Conservation (phyloP, 1,284 basidiomycete species). For the Ceratobasidium sp. region DNA sequence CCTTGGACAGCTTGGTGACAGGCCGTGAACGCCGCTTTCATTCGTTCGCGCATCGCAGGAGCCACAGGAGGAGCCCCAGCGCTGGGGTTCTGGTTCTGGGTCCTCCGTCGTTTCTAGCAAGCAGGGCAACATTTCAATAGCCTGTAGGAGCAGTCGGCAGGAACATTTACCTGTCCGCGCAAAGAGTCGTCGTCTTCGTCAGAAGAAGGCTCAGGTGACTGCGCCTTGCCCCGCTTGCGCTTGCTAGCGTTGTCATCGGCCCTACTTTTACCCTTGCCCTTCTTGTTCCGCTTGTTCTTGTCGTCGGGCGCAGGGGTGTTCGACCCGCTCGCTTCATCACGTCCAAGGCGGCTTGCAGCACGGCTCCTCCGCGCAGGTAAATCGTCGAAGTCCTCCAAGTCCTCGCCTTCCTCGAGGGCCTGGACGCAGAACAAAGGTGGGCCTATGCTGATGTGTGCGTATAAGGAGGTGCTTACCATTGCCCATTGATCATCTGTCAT, state of each 20-base stretch:
- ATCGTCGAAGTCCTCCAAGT: constrained; percentile 74
- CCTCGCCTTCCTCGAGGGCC: constrained; percentile 87
- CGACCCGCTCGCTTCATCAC: constrained; percentile 57
- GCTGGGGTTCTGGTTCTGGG: constrained; percentile 49
- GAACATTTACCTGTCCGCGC: constrained; percentile 66
- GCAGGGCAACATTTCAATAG: not conserved
- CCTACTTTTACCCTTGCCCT: constrained; percentile 44
- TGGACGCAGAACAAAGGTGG: constrained; percentile 49
- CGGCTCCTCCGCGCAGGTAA: constrained; percentile 54
- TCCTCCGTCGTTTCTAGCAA: constrained; percentile 83
- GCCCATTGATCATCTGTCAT: constrained; percentile 95
- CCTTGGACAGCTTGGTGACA: constrained; percentile 82
- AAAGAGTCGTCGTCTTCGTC: constrained; percentile 73
- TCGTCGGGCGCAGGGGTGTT: constrained; percentile 35
- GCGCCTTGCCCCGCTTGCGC: constrained; percentile 78
- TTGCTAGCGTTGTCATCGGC: constrained; percentile 56
- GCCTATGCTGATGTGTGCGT: not conserved
- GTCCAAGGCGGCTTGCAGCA: constrained; percentile 34
- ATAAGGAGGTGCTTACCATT: constrained; percentile 62
- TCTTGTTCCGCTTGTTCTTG: constrained; percentile 37
- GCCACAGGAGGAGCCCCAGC: constrained; percentile 63
- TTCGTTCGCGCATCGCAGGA: constrained; percentile 70
- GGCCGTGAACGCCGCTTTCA: constrained; percentile 87
- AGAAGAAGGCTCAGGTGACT: constrained; percentile 79
- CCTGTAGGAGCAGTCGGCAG: constrained; percentile 19